Base-by-base conservation (phyloP, 2,329 filamentous ascomycete species). In the Aspergillus versicolor region DNA sequence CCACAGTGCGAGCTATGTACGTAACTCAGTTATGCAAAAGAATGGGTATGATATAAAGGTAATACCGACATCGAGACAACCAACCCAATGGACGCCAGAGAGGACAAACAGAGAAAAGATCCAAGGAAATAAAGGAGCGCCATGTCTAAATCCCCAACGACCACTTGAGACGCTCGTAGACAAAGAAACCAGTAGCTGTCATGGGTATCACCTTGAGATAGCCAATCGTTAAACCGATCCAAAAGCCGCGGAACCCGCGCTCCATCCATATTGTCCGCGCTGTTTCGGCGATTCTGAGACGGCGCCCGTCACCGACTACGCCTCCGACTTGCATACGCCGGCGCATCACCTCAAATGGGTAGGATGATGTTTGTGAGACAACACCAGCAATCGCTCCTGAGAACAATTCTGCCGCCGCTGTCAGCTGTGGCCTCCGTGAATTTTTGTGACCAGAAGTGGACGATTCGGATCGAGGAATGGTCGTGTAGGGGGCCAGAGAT, bases 281-380 rank as follows among this genome's bases (percentile, higher is more conserved):
- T 1, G 93, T 96, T 76, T 97, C 93, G 15, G 79, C 77, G 62
- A 99, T 90, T 50, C 86, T 81, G 45, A 96, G 75, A 45, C 90
- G 81, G 66, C 86, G 90, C 0, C 93, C 92, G 71, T 97, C 92
- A 1, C 94, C 94, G 0, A 97, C 91, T 0, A 93, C 92, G 11
- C 93, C 94, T 47, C 91, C 90, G 13, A 99, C 94, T 73, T 99
- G 94, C 93, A 99, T 97, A 47, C 94, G 83, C 62, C 94, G 83
- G 59, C 94, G 82, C 57, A 97, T 89, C 15, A 99, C 91, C 74
- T 99, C 94, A 3, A 99, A 81, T 5, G 94, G 94, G 73, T 99
- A 99, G 15, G 92, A 95, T 0, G 88, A 85, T 0, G 93, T 96
- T 75, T 99, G 94, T 7, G 91, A 92, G 1, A 97, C 86, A 59